Evolutionary conservation across 305 asterid species (phyloP), one percentile per base, ranked within the genome.

Genomic region (Fraxinus xanthoxyloides): DNA sequence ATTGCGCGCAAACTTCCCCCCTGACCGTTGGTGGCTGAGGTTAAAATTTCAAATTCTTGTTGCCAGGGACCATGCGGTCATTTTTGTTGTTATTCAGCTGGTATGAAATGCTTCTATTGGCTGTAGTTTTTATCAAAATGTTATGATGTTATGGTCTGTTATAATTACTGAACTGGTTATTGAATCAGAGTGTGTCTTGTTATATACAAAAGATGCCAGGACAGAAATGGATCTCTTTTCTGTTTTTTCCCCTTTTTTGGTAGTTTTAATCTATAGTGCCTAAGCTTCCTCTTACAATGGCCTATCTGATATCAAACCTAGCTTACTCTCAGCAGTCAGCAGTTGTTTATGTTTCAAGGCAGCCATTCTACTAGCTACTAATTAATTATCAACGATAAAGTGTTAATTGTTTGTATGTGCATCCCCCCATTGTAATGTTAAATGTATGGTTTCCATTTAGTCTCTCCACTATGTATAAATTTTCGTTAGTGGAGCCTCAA

Each of bases 11-110:
- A 96, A 94, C 82, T 95, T 96, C 77, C 98, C 98, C 82, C 91
- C 97, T 67, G 99, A 94, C 78, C 98, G 98, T 77, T 96, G 99
- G 99, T 96, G 99, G 98, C 86, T 94, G 92, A 92, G 99, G 84
- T 87, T 96, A 83, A 96, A 96, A 89, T 96, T 96, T 79, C 98
- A 94, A 81, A 90, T 94, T 87, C 99, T 96, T 63, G 97, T 96
- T 84, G 98, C 95, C 34, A 94, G 98, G 88, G 99, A 96, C 89
- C 98, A 94, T 80, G 97, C 95, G 0, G 67, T 91, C 88, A 93
- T 94, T 87, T 96, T 96, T 82, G 90, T 94, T 85, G 84, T 89
- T 81, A 98, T 96, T 84, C 99, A 96, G 91, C 92, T 96, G 99
- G 99, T 96, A 93, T 75, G 90, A 43, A 80, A 82, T 81, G 51